phyloP scores from a whole-genome alignment of 139 green algal species.

The Tetradesmus lagerheimii region DNA sequence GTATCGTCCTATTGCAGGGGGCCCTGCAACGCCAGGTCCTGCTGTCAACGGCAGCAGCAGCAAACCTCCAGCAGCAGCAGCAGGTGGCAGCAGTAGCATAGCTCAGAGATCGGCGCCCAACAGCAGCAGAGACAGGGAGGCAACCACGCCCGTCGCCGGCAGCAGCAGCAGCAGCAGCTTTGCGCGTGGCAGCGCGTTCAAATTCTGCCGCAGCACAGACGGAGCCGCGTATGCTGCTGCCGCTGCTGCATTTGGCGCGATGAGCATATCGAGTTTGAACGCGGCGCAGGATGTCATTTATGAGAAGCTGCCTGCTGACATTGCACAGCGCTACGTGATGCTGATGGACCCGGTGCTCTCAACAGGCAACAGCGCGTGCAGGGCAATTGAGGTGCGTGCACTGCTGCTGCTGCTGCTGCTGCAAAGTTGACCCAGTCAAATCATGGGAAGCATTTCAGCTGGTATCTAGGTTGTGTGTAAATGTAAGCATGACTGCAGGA shows the following conservation, averaged over 20 bases:
- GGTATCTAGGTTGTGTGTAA: too few species aligned
- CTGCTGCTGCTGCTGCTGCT: background rate
- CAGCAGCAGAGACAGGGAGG: conserved; percentile 9
- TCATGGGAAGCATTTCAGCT: too few species aligned
- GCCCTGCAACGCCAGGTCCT: background rate
- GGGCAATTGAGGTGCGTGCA: conserved; percentile 73
- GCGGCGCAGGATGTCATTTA: conserved; percentile 82
- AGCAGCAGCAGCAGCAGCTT: conserved; percentile 27
- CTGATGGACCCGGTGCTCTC: conserved; percentile 96
- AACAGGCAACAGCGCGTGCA: conserved; percentile 81
- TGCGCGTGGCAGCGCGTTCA: background rate
- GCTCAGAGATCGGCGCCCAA: background rate
- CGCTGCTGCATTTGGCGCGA: background rate
- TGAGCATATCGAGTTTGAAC: background rate
- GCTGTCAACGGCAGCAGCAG: background rate
- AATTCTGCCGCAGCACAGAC: background rate
- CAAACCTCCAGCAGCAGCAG: background rate
- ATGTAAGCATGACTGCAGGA: too few species aligned
- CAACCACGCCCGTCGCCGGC: background rate
- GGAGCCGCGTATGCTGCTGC: conserved; percentile 13
- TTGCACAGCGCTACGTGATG: conserved; percentile 92
- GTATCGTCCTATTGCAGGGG: background rate
- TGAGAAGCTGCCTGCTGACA: conserved; percentile 97
- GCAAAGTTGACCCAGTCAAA: too few species aligned
- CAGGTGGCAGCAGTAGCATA: conserved; percentile 20